Base-by-base conservation (phyloP, 2,329 filamentous ascomycete species). In the Colletotrichum phormii region DNA sequence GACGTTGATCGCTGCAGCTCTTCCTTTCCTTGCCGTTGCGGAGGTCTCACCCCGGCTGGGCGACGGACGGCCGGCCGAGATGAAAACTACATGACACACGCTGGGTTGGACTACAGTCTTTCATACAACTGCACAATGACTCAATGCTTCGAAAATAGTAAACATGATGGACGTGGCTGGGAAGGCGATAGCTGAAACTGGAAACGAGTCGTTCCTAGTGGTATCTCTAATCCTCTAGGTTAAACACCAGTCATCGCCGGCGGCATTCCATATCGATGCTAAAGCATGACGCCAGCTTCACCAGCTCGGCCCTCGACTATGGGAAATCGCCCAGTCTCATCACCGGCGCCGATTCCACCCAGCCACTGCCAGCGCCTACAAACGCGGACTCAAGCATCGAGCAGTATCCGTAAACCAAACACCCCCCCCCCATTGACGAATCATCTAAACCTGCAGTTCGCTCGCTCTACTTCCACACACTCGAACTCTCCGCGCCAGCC, bases 401-500 rank as follows among this genome's bases (percentile, higher is more conserved):
- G 18, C 42, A n/a, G 8, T 49, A 18, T 42, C 13, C 37, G 37
- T 18, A 1, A 22, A 24, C 6, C 42, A 11, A 46, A 24, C 31
- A 1, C 33, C 12, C n/a, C 57, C 31, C 29, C 58, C n/a, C 22
- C 7, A 26, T 26, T 26, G 51, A 24, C 11, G 13, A 51, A 33
- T 37, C 37, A 18, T 26, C 61, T 29, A 26, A 11, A 13, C 51
- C 26, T 9, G 26, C 51, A 26, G 58, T 11, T 42, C 35, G 9
- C n/a, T 42, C 15, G 9, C 24, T 11, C 61, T 76, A 86, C 74
- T 86, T 87, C 86, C 86, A 88, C 5, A 86, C 81, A 62, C 87
- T 88, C 1, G 85, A 82, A 8, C 82, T 88, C 67, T 83, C 80
- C 0, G 82, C 77, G 0, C 84, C 85, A 0, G 78, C 77, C 53